phyloP scores from a whole-genome alignment of 768 basidiomycete species.

The Filobasidium wieringae region DNA sequence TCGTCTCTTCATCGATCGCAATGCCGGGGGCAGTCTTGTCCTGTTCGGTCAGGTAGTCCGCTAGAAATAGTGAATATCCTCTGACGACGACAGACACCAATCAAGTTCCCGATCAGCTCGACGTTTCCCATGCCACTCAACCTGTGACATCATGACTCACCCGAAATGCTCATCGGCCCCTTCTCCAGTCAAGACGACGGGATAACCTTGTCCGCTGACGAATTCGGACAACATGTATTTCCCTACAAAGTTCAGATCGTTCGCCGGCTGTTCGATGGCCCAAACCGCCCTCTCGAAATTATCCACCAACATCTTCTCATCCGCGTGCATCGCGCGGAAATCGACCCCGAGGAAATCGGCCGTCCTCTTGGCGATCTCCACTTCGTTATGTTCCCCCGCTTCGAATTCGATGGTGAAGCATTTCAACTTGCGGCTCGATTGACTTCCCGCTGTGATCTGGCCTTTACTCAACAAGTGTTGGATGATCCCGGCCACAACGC shows the following conservation, averaged over 20 bases:
- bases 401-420: constrained; percentile 29
- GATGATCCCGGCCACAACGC: constrained; percentile 28
- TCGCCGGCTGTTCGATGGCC: constrained; percentile 27
- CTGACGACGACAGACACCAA: neutral
- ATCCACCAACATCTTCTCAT: constrained; percentile 20
- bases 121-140: too few relatives aligned
- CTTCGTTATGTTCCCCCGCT: constrained; percentile 15
- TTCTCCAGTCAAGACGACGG: constrained; percentile 33
- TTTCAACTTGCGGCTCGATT: constrained; percentile 13
- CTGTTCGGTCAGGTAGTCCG: constrained; percentile 22
- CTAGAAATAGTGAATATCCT: constrained; percentile 24
- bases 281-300: constrained; percentile 26
- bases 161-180: constrained; percentile 32
- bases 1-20: neutral
- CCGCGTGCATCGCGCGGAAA: constrained; percentile 21
- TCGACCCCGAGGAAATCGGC: constrained; percentile 26
- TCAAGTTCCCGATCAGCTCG: too few relatives aligned
- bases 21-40: constrained; percentile 8
- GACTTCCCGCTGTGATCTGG: constrained; percentile 20
- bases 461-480: constrained; percentile 19
- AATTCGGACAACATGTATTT: constrained; percentile 26
- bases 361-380: constrained; percentile 23
- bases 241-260: constrained; percentile 29
- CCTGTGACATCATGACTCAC: too few relatives aligned
- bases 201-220: constrained; percentile 25